Conservation (phyloP, 2,329 filamentous ascomycete genomes). For the Ophiostoma himal-ulmi region DNA sequence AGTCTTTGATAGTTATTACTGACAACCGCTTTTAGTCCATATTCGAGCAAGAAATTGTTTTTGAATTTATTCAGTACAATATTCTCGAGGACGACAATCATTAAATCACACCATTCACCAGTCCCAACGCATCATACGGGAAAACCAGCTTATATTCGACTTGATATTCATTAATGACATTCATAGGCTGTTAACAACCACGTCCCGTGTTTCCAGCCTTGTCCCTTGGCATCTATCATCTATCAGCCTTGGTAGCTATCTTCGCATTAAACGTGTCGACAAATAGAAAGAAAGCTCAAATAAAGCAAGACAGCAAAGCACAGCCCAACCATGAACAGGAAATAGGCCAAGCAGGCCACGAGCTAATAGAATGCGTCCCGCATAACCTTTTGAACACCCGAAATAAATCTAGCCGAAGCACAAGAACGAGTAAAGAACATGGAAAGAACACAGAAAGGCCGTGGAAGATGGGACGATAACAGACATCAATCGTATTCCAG, state of each 20-base stretch:
- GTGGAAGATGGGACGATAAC: not conserved
- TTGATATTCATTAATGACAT: constrained; percentile 5
- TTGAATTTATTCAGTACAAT: too few species aligned
- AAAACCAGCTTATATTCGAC: not conserved
- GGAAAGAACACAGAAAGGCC: not conserved
- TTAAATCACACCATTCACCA: not conserved
- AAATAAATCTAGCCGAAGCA: not conserved
- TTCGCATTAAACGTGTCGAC: not conserved
- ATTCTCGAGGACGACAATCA: too few species aligned
- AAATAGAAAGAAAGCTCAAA: not conserved
- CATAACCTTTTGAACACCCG: constrained; percentile 3
- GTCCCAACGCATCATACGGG: not conserved
- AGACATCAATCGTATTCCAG: constrained; percentile 11
- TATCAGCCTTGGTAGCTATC: not conserved
- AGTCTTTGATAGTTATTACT: too few species aligned
- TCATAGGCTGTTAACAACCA: not conserved
- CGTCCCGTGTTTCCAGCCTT: not conserved
- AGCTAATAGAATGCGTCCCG: not conserved
- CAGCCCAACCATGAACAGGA: not conserved
- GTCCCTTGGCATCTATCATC: not conserved
- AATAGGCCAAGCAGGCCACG: not conserved
- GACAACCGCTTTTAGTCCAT: too few species aligned
- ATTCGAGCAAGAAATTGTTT: too few species aligned
- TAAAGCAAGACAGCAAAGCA: not conserved
- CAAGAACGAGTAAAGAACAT: not conserved